Conservation (phyloP, 2,329 filamentous ascomycete species). For the Cladorrhinum sp. region DNA sequence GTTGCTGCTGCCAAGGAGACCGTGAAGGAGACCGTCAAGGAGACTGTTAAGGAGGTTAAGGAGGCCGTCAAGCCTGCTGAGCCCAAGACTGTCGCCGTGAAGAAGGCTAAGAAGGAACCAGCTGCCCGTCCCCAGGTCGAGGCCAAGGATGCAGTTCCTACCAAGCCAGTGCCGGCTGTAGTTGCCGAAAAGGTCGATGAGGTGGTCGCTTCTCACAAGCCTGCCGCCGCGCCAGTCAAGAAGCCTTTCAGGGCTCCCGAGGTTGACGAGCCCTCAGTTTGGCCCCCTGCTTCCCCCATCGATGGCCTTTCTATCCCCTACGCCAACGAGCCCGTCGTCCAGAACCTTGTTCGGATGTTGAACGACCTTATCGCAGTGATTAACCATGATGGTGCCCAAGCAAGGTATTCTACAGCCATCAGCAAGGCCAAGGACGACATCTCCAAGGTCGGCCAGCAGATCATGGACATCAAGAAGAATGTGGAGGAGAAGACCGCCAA, state of each 20-base stretch:
- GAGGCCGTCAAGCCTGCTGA: slow-evolving; percentile 30
- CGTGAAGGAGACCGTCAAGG: slow-evolving; percentile 14
- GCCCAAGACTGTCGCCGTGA: slow-evolving; percentile 17
- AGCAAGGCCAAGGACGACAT: slow-evolving; percentile 83
- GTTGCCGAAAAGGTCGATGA: slow-evolving; percentile 27
- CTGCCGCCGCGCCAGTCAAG: slow-evolving; percentile 23
- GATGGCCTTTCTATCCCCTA: slow-evolving; percentile 73
- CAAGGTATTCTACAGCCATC: slow-evolving; percentile 75
- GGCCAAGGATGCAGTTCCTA: slow-evolving; percentile 26
- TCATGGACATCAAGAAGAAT: slow-evolving; percentile 68
- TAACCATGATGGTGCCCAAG: slow-evolving; percentile 77
- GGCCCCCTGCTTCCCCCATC: slow-evolving; percentile 65
- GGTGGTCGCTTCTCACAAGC: slow-evolving; percentile 23
- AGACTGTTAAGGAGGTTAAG: slow-evolving; percentile 23
- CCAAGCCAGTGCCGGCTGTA: slow-evolving; percentile 27
- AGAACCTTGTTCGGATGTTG: slow-evolving; percentile 90
- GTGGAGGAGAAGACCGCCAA: slow-evolving; percentile 69
- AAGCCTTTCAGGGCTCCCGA: slow-evolving; percentile 54
- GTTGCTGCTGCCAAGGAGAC: slow-evolving; percentile 25
- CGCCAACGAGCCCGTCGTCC: slow-evolving; percentile 81
- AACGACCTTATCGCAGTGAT: slow-evolving; percentile 94
- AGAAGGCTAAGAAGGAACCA: slow-evolving; percentile 25
- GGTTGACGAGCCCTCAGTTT: slow-evolving; percentile 63
- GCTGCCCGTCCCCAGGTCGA: slow-evolving; percentile 33
- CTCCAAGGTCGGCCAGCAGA: slow-evolving; percentile 72